Conservation (phyloP, 257 asterid genomes). For the Fraxinus anomala region DNA sequence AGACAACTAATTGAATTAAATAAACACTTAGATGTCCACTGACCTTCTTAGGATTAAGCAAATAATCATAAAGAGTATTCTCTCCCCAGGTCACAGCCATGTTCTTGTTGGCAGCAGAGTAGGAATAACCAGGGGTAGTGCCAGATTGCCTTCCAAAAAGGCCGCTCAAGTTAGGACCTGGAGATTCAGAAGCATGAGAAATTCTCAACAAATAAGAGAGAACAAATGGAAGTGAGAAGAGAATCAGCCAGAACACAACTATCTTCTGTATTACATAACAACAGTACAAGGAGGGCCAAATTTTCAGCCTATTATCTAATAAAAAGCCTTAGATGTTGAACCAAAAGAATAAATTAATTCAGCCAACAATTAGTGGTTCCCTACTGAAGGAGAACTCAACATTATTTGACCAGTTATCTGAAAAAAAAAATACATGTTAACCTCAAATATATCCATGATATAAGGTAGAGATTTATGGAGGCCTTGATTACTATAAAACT, state of each 20-base stretch:
- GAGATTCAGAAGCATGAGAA: slow-evolving; percentile 1
- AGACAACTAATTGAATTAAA: not conserved
- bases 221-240: not conserved
- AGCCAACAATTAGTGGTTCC: no score
- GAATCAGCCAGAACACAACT: not conserved
- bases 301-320: not conserved
- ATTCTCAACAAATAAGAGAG: slow-evolving; percentile 1
- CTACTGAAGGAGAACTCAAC: not conserved
- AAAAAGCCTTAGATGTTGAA: no score
- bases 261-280: not conserved
- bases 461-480: not conserved
- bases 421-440: not conserved
- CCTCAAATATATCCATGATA: not conserved
- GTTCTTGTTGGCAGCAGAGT: slow-evolving; percentile 86
- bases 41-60: slow-evolving; percentile 95
- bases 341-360: no score
- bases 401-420: not conserved
- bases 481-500: not conserved
- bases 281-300: not conserved
- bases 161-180: slow-evolving; percentile 94
- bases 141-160: slow-evolving; percentile 95
- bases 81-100: slow-evolving; percentile 92
- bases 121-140: slow-evolving; percentile 89
- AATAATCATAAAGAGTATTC: slow-evolving; percentile 82
- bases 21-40: not conserved